phyloP scores from a whole-genome alignment of 805 yeast species.

The Wickerhamiella qilinensis region DNA sequence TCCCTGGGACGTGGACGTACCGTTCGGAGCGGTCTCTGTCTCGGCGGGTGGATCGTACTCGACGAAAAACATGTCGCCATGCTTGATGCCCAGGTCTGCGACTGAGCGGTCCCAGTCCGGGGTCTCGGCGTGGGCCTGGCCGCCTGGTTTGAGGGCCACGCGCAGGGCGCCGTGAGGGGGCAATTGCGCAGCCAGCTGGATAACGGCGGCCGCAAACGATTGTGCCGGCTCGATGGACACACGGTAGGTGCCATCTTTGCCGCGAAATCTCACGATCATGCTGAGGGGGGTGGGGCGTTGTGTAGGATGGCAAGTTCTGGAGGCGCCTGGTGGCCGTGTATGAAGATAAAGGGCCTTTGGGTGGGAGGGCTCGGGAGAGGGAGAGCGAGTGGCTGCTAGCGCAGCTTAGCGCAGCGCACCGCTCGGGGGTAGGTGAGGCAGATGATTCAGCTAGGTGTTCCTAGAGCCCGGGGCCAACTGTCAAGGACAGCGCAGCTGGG shows the following conservation, averaged over 20 bases:
- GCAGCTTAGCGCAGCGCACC: too few relatives aligned
- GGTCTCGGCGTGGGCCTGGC: conserved; percentile 25
- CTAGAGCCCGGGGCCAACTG: too few relatives aligned
- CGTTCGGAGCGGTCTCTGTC: background rate
- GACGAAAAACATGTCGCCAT: conserved; percentile 42
- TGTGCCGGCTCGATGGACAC: conserved; percentile 33
- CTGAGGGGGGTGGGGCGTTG: background rate
- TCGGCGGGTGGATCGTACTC: conserved; percentile 2
- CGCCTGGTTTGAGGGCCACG: conserved; percentile 31
- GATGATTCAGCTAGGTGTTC: too few relatives aligned
- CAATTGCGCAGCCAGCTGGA: conserved; percentile 20
- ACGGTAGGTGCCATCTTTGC: conserved; percentile 72
- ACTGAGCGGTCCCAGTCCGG: conserved; percentile 24
- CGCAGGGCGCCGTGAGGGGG: conserved; percentile 19
- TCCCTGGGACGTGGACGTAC: too few relatives aligned
- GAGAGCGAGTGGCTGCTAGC: too few relatives aligned
- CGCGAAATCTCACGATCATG: conserved; percentile 60
- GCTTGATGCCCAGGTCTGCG: conserved; percentile 25
- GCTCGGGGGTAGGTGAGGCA: too few relatives aligned
- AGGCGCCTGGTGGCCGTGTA: too few relatives aligned
- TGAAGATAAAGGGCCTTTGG: too few relatives aligned
- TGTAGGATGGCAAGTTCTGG: background rate
- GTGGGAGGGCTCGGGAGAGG: too few relatives aligned
- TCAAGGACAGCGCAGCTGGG: too few relatives aligned
- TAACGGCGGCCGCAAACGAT: conserved; percentile 31